phyloP scores from a whole-genome alignment of 164 flowering plant species.

The Dillenia turbinata region DNA sequence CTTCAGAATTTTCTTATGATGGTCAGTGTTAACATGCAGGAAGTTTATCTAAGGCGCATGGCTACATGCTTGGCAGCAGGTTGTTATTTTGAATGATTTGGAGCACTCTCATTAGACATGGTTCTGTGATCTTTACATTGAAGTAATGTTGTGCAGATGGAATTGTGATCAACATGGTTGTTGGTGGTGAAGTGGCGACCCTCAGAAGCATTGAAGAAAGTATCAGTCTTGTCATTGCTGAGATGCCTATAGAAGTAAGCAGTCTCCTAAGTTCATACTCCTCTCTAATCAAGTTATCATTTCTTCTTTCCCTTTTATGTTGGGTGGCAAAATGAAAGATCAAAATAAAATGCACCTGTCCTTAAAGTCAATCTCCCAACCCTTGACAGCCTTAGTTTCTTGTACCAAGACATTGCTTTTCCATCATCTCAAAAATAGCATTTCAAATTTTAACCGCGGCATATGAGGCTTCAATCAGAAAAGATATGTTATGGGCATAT shows the following conservation, averaged over 20 bases:
- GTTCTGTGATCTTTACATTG: neutral
- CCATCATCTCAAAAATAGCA: no score
- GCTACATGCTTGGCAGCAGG: slow-evolving; percentile 89
- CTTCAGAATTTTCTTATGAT: neutral
- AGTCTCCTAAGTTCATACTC: neutral
- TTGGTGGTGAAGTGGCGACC: slow-evolving; percentile 94
- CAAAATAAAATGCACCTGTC: no score
- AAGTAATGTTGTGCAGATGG: slow-evolving; percentile 67
- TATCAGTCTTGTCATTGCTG: slow-evolving; percentile 63
- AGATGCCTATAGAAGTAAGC: slow-evolving; percentile 90
- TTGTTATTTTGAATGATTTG: slow-evolving; percentile 12
- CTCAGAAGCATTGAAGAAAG: slow-evolving; percentile 81
- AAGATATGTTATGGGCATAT: no score
- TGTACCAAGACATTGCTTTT: neutral
- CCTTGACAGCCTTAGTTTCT: neutral
- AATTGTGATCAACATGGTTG: slow-evolving; percentile 92
- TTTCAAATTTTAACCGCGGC: no score
- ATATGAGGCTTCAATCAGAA: no score
- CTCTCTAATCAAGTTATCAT: neutral
- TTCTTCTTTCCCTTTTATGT: neutral
- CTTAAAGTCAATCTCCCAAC: no score
- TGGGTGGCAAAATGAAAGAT: no score
- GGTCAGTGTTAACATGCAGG: slow-evolving; percentile 43
- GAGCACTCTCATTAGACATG: slow-evolving; percentile 8
- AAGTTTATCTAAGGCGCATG: slow-evolving; percentile 77